These are phyloP conservation scores for Bondarzewia mesenterica DNA, from an alignment of 1,284 basidiomycete genomes.

Conservation along the genomic window DNA sequence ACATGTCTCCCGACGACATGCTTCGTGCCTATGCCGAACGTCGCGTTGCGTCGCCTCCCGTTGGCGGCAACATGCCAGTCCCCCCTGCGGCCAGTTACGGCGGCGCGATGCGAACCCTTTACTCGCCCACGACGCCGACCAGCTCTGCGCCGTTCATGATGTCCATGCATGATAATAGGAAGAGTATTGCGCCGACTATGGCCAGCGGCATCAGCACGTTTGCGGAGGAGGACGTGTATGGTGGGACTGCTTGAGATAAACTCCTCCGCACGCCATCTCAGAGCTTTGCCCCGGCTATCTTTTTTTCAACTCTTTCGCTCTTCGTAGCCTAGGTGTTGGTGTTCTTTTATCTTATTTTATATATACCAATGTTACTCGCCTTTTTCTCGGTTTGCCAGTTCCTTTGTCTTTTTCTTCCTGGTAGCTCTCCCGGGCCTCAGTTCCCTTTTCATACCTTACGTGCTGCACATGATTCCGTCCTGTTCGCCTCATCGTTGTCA, in stretches of 20 bases:
- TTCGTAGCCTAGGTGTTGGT: neutral
- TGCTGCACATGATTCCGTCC: neutral
- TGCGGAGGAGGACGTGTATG: neutral
- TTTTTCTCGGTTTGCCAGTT: neutral
- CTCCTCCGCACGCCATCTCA: neutral
- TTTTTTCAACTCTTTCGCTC: neutral
- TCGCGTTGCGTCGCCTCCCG: constrained; percentile 23
- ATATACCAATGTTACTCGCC: neutral
- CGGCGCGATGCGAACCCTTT: neutral
- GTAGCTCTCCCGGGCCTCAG: neutral
- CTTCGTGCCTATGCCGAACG: constrained; percentile 65
- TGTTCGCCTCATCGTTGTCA: neutral
- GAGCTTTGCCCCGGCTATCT: no score
- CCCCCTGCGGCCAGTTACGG: neutral
- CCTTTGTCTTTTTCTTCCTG: neutral
- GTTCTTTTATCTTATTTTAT: neutral
- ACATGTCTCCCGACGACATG: constrained; percentile 67
- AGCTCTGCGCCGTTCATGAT: neutral
- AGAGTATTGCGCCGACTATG: neutral
- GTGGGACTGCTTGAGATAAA: neutral
- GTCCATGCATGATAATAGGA: neutral
- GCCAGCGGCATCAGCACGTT: neutral
- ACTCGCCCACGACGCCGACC: neutral
- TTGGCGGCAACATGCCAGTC: constrained; percentile 1
- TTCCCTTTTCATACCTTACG: neutral